Base-by-base conservation (phyloP, 2,329 filamentous ascomycete genomes). In the Ophiostoma piceae region DNA sequence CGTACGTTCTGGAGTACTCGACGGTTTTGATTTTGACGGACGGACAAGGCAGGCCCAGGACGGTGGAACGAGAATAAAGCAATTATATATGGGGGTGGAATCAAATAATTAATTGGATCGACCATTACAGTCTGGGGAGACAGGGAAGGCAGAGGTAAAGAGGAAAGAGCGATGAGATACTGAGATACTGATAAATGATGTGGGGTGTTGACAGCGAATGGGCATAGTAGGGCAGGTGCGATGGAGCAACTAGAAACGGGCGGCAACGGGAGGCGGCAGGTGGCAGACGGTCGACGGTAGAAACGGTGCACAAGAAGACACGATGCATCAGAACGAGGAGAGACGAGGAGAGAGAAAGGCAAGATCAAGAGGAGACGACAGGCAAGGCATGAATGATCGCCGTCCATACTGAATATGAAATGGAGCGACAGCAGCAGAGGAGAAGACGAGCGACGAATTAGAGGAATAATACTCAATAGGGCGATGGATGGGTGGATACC, bases 191-290 rank as follows among this genome's bases (percentile, higher is more conserved):
- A 29, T 29, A 29, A 2, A 32, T 19, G 1, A 39, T 37, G 62
- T 39, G 32, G 35, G 60, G 32, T 62, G 14, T 32, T 64, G 60
- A 32, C 60, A n/a, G 32, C 35, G 11, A 65, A 65, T 65, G 62
- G 43, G 43, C 43, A 47, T 8, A 47, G 43, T 47, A 47, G 43
- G 60, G 62, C 32, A 64, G 60, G 60, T 64, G 62, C 62, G 62
- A 65, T 39, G 19, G 19, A 65, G 29, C 32, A 39, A 37, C 2
- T 14, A 35, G 3, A 65, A 22, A 35, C 29, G 57, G 26, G 26
- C 26, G 54, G 54, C 57, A 62, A 14, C 26, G 14, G 26, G 8
- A 62, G 47, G 14, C 19, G n/a, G n/a, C 22, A 26, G 51, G 7
- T 9, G 14, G 41, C 43, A n/a, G 43, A n/a, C 43, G 12, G 41